These are phyloP conservation scores for Phyllosticta capitalensis DNA, from an alignment of 2,329 filamentous ascomycete species.

Conservation along the genomic window DNA sequence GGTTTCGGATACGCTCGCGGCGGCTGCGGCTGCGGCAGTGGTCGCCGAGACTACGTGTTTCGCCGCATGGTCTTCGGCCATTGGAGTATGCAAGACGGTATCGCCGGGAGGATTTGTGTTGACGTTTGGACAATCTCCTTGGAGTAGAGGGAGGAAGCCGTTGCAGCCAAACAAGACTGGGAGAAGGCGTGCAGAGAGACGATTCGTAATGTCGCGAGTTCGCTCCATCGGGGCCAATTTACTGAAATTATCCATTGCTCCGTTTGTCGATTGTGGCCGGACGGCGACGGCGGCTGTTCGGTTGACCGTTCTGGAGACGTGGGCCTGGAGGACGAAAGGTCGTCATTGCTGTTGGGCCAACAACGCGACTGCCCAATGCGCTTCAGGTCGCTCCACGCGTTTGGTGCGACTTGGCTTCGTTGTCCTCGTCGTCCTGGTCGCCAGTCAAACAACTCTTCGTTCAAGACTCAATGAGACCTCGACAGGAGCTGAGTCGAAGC, in stretches of 20 bases:
- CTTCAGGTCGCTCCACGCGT: background rate
- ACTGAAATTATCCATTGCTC: background rate
- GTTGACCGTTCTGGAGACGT: background rate
- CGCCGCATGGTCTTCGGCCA: background rate
- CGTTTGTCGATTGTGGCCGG: background rate
- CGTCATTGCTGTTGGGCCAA: background rate
- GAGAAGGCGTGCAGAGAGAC: background rate
- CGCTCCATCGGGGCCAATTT: background rate
- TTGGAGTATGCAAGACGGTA: background rate
- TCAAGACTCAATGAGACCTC: background rate
- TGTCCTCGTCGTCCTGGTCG: background rate
- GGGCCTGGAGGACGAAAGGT: background rate
- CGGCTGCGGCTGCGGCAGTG: background rate
- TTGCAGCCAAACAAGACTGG: conserved; percentile 7
- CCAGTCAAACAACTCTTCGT: background rate
- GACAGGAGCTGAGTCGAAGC: background rate
- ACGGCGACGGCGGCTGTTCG: background rate
- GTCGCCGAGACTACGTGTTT: background rate
- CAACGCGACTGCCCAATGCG: background rate
- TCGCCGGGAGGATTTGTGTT: background rate
- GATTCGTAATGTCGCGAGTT: background rate
- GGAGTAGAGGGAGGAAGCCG: conserved; percentile 6
- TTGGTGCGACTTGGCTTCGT: background rate
- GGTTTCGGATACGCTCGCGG: background rate
- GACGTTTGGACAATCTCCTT: background rate